A percentile compares a stretch with the other conserved stretches of the same genome.
Evolutionary conservation across 352 stramenopile genomes (phyloP).

Genomic region (Blastocystis hominis): DNA sequence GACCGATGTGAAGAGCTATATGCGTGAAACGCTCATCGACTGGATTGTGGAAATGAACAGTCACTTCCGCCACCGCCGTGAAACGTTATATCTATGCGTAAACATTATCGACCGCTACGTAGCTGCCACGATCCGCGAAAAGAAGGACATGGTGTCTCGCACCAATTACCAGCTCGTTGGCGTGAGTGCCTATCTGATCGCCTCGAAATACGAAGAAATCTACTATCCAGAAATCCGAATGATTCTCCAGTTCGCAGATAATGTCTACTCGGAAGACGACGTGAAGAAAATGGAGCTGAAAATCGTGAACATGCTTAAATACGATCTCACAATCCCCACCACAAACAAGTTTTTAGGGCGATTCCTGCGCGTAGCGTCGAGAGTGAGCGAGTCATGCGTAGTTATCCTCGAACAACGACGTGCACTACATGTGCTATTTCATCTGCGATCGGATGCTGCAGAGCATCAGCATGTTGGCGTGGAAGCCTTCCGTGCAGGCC

Average conservation of each 20-base stretch:
- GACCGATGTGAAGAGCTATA: slow-evolving; percentile 94
- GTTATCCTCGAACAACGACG: slow-evolving; percentile 60
- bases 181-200: slow-evolving; percentile 85
- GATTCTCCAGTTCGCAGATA: slow-evolving; percentile 93
- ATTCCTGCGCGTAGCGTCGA: slow-evolving; percentile 77
- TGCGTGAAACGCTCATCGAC: slow-evolving; percentile 96
- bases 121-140: slow-evolving; percentile 49
- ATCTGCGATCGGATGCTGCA: slow-evolving; percentile 88
- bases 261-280: slow-evolving; percentile 80
- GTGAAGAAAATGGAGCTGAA: slow-evolving; percentile 84
- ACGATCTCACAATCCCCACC: slow-evolving; percentile 87
- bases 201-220: slow-evolving; percentile 99
- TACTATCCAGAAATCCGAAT: slow-evolving; percentile 89
- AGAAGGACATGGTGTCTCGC: slow-evolving; percentile 73
- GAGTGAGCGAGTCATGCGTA: background rate
- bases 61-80: slow-evolving; percentile 88
- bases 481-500: slow-evolving; percentile 88
- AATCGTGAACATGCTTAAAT: slow-evolving; percentile 86
- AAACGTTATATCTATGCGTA: slow-evolving; percentile 92
- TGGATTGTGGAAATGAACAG: slow-evolving; percentile 98
- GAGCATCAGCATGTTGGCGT: slow-evolving; percentile 93
- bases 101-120: slow-evolving; percentile 97
- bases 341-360: slow-evolving; percentile 85
- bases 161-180: slow-evolving; percentile 92
- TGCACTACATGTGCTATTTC: slow-evolving; percentile 89